A percentile compares a stretch with the other conserved stretches of the same genome.
These are phyloP conservation scores for Davidsoniella eucalypti DNA, from an alignment of 2,329 filamentous ascomycete species.

Conservation along the genomic window DNA sequence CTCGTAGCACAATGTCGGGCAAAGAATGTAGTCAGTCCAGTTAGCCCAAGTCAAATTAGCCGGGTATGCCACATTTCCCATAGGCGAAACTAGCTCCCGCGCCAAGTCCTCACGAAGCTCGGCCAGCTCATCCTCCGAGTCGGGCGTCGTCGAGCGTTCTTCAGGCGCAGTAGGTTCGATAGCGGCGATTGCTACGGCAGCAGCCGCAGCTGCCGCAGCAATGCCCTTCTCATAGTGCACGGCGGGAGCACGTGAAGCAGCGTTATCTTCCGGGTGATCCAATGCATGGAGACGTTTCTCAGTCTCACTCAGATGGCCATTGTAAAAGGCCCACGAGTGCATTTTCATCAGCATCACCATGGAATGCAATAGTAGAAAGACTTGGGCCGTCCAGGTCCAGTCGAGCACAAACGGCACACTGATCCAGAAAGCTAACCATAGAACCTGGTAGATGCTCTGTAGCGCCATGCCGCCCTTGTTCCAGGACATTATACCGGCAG, in stretches of 20 bases:
- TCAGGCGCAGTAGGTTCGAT: constrained; percentile 15
- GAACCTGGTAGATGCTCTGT: constrained; percentile 65
- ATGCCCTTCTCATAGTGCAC: constrained; percentile 52
- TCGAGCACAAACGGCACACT: constrained; percentile 66
- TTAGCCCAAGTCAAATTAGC: constrained; percentile 71
- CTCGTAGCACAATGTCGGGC: constrained; percentile 94
- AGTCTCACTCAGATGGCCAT: constrained; percentile 81
- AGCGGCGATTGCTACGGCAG: constrained; percentile 13
- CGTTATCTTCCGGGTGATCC: constrained; percentile 48
- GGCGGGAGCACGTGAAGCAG: constrained; percentile 44
- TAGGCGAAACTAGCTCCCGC: constrained; percentile 75
- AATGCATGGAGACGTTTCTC: constrained; percentile 64
- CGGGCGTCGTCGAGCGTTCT: constrained; percentile 17
- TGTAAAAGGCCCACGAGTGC: constrained; percentile 97
- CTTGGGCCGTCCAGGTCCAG: constrained; percentile 96
- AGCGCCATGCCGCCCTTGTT: constrained; percentile 57
- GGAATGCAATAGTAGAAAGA: constrained; percentile 82
- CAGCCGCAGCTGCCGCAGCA: constrained; percentile 24
- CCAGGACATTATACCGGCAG: constrained; percentile 50
- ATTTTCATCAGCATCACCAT: constrained; percentile 96
- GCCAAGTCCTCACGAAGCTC: constrained; percentile 75
- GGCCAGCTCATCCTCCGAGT: constrained; percentile 35
- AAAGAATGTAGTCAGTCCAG: constrained; percentile 74
- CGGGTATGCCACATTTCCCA: constrained; percentile 81
- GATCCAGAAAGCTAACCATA: constrained; percentile 74